Base-by-base conservation (phyloP, 2,329 filamentous ascomycete species). In the Hymenoscyphus fructigenus region DNA sequence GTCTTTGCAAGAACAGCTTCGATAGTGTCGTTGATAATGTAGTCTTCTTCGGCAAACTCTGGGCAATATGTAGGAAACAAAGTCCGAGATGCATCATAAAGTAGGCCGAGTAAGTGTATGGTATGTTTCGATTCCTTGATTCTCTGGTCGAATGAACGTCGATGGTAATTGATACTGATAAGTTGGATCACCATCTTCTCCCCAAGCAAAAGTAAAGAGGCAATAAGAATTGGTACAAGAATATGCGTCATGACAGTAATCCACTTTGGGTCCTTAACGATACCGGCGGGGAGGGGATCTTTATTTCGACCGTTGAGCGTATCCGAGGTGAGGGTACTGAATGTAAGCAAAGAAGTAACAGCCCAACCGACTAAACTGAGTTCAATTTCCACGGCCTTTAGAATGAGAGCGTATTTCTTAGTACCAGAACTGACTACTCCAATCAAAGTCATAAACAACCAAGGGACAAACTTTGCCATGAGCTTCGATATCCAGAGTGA, bases 41-140 rank as follows among this genome's bases (percentile, higher is more conserved):
- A 91, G 77, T 99, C 95, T 76, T 98, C 95, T 28, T 97, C 91
- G 20, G 85, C 83, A 72, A 99, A 98, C 73, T 98, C 94, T 28
- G 82, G 84, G 78, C 93, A 97, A 79, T 97, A 97, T 79, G 93
- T 90, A 29, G 95, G 95, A 74, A 98, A 99, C 60, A 98, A 82
- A 5, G 88, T 84, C 61, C 93, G 86, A 2, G 94, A 97, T 23
- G 93, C 93, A 69, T 98, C 93, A 76, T 96, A 97, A 63, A 99
- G 87, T 34, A 95, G 80, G 20, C 91, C 89, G 1, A 99, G 82
- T 2, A 98, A 85, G 74, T 87, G 85, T 58, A 98, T 85, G 70
- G 94, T 91, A 64, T 87, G 89, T 81, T 99, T 98, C 28, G 93
- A 97, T 53, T 92, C 89, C 77, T 92, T 91, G 82, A 99, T 98